Evolutionary conservation across 179 eudicot species (phyloP), one percentile per base, ranked within the genome.

Genomic region (Actinidia polygama): DNA sequence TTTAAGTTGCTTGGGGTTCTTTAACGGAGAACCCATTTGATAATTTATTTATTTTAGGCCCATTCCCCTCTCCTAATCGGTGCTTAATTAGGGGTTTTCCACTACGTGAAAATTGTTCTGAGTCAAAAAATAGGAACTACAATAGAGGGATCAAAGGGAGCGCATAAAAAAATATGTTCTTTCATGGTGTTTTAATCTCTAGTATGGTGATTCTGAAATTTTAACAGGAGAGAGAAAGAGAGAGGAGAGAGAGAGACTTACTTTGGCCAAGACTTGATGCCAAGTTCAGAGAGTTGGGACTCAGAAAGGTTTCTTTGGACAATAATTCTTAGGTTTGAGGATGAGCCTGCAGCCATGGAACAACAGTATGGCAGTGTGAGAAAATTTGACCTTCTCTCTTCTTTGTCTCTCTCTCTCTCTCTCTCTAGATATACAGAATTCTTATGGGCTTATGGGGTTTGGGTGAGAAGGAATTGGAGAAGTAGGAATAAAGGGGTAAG

Each of bases 261-360:
- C 99, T 94, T 96, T 69, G 98, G 99, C 98, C 99, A 96, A 50
- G 95, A 96, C 54, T 89, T 93, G 83, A 96, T 89, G 62, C 99
- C 99, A 54, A 96, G 83, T 75, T 94, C 90, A 24, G 95, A 85
- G 26, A 94, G 90, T 79, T 94, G 94, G 36, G 95, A 88, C 15
- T 92, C 91, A 0, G 99, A 83, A 18, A 90, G 94, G 74, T 93
- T 96, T 83, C 59, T 92, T 86, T 96, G 98, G 21, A 96, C 91
- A 64, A 87, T 86, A 82, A 96, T 94, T 53, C 81, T 83, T 10
- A 89, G 87, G 70, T 80, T 83, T 84, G 97, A 83, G 53, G 89
- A 79, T 50, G 87, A 80, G 71, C 75, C 79, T 77, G 83, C 88
- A 68, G 90, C 90, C 90, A 87, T 87, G 81, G 66, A 47, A 47